These are phyloP conservation scores for Penicillium thymicola DNA, from an alignment of 2,329 filamentous ascomycete species.

Conservation along the genomic window DNA sequence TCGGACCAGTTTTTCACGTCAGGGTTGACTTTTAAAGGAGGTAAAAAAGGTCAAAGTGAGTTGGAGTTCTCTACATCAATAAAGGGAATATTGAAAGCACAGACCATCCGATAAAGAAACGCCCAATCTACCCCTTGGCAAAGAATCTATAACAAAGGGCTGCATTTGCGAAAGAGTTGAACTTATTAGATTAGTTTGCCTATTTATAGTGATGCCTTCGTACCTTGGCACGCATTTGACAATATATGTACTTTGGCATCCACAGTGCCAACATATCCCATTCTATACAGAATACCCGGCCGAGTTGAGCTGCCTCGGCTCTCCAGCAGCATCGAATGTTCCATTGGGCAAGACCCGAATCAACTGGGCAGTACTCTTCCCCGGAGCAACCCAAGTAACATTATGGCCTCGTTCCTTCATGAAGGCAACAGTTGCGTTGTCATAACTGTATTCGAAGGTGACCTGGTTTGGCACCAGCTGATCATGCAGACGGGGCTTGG, in stretches of 20 bases:
- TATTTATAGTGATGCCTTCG: neutral
- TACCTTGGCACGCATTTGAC: neutral
- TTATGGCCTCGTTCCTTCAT: conserved; percentile 67
- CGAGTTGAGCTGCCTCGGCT: conserved; percentile 70
- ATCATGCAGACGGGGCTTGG: conserved; percentile 70
- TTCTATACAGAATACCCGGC: conserved; percentile 58
- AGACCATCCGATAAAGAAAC: conserved; percentile 1
- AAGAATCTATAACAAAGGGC: neutral
- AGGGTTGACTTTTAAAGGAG: neutral
- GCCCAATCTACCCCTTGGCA: neutral
- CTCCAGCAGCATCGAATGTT: conserved; percentile 72
- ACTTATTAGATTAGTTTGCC: neutral
- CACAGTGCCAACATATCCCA: neutral
- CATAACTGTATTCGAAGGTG: conserved; percentile 66
- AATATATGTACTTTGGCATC: conserved; percentile 1
- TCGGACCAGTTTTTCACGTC: neutral
- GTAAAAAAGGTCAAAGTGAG: neutral
- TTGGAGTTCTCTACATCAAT: neutral
- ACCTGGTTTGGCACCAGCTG: conserved; percentile 72
- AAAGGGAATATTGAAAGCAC: neutral
- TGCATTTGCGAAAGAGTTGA: neutral
- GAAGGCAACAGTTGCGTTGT: conserved; percentile 61
- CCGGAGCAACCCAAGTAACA: conserved; percentile 64
- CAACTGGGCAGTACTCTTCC: conserved; percentile 68
- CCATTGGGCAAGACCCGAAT: conserved; percentile 61